Evolutionary conservation across 2,329 filamentous ascomycete genomes (phyloP).

Genomic region (Harringtonia aguacate): DNA sequence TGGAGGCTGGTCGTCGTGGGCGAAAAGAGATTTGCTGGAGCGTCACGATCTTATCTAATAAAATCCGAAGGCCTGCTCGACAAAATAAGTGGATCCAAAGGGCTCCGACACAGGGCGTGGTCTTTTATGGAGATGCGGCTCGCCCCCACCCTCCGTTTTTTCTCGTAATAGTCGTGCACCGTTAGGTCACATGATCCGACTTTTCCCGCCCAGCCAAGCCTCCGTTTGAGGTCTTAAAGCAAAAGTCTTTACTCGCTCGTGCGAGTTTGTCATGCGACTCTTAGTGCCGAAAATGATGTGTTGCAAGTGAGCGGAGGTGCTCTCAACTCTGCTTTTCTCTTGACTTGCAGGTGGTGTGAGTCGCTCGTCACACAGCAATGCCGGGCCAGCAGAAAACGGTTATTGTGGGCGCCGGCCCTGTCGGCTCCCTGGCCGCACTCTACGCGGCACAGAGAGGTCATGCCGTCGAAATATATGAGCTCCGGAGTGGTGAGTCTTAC

Average conservation of each 20-base stretch:
- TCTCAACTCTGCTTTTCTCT: background rate
- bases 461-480: slow-evolving; percentile 87
- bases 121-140: too few relatives aligned
- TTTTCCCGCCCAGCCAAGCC: background rate
- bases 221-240: background rate
- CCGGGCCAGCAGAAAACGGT: slow-evolving; percentile 53
- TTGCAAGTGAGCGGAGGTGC: too few relatives aligned
- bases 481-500: slow-evolving; percentile 60
- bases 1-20: too few relatives aligned
- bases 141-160: background rate
- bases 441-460: slow-evolving; percentile 86
- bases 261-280: slow-evolving; percentile 3
- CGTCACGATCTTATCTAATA: too few relatives aligned
- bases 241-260: background rate
- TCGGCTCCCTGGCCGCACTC: slow-evolving; percentile 81
- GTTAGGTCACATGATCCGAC: background rate
- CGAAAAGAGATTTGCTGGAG: too few relatives aligned
- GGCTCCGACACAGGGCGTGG: too few relatives aligned
- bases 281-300: too few relatives aligned
- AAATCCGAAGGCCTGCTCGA: too few relatives aligned
- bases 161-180: background rate
- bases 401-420: slow-evolving; percentile 85
- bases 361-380: background rate
- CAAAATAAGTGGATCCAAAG: too few relatives aligned
- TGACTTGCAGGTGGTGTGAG: background rate